These are phyloP conservation scores for Madurella fahalii DNA, from an alignment of 2,329 filamentous ascomycete species.

Conservation along the genomic window DNA sequence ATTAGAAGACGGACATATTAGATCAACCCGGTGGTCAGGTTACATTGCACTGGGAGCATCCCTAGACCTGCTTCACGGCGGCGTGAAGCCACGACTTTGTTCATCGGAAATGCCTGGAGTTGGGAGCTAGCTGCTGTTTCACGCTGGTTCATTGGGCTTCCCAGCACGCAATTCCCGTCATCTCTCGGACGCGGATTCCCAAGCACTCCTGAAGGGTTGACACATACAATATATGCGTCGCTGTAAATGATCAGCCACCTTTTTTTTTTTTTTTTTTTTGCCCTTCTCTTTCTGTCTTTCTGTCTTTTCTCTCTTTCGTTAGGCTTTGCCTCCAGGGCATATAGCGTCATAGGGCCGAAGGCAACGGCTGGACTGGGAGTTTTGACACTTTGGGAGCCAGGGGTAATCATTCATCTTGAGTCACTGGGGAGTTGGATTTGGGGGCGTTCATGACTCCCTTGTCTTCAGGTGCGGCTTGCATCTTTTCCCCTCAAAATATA, in stretches of 20 bases:
- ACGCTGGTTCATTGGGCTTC: background rate
- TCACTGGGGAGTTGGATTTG: background rate
- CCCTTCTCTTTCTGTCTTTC: background rate
- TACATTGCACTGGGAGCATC: background rate
- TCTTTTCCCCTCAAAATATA: background rate
- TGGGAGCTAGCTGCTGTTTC: background rate
- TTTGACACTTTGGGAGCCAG: background rate
- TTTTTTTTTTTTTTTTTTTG: too few relatives aligned
- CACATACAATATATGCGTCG: background rate
- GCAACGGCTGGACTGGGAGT: background rate
- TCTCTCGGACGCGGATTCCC: background rate
- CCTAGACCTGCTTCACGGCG: background rate
- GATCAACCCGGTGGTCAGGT: constrained; percentile 3
- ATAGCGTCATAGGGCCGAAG: background rate
- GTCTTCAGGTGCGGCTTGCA: background rate
- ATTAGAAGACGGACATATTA: background rate
- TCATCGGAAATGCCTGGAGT: background rate
- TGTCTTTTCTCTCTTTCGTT: background rate
- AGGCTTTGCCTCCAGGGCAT: background rate
- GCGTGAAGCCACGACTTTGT: background rate
- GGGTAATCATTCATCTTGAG: background rate
- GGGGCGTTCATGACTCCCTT: background rate
- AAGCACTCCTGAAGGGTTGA: background rate
- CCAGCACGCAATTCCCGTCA: background rate
- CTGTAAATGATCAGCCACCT: background rate